These are phyloP conservation scores for Gamsiella multidivaricata DNA, from an alignment of 192 early-diverging fungal species.

Conservation along the genomic window DNA sequence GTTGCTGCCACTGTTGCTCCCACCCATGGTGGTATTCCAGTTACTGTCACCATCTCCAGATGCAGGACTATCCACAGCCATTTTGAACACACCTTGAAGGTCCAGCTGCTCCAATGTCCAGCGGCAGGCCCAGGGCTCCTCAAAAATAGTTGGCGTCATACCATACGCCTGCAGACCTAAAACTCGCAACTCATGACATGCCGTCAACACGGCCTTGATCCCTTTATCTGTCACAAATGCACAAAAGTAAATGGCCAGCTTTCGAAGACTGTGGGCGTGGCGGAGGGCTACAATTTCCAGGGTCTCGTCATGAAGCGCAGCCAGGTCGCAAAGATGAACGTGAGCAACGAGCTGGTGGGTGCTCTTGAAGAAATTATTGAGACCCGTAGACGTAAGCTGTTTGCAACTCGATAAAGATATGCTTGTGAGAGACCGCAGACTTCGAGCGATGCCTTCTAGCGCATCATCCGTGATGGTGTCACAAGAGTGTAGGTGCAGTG, in stretches of 20 bases:
- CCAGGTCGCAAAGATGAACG: slow-evolving; percentile 24
- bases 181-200: slow-evolving; percentile 1
- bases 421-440: not conserved
- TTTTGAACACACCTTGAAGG: slow-evolving; percentile 30
- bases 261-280: slow-evolving; percentile 7
- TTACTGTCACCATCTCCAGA: too few species aligned
- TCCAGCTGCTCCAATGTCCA: slow-evolving; percentile 24
- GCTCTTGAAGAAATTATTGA: slow-evolving; percentile 8
- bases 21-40: not conserved
- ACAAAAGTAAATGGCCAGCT: slow-evolving; percentile 28
- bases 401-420: slow-evolving; percentile 21
- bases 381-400: slow-evolving; percentile 2
- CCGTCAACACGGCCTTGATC: slow-evolving; percentile 7
- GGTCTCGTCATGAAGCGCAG: slow-evolving; percentile 7
- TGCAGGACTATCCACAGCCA: not conserved
- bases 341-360: not conserved
- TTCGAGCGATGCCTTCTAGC: not conserved
- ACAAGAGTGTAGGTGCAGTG: slow-evolving; percentile 20
- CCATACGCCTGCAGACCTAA: slow-evolving; percentile 24
- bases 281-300: not conserved
- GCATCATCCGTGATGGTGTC: slow-evolving; percentile 10
- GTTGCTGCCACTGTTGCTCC: not conserved
- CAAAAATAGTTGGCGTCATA: slow-evolving; percentile 16
- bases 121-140: slow-evolving; percentile 22
- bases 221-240: slow-evolving; percentile 9